Base-by-base conservation (phyloP, 2,329 filamentous ascomycete genomes). In the Achaetomium macrosporum region DNA sequence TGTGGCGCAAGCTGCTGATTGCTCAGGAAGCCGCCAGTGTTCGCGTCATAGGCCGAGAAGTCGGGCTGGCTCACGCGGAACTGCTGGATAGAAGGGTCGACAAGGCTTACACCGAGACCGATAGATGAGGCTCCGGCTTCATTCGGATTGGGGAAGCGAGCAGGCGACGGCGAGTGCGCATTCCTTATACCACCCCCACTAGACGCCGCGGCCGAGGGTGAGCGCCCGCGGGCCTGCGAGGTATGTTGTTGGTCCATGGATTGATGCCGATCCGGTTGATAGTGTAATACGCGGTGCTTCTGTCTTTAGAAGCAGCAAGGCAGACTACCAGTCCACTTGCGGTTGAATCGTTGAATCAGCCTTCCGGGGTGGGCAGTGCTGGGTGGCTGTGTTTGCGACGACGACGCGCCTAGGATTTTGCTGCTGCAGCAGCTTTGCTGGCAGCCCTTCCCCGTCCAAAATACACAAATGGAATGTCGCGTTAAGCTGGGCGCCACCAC, bases 91-190 rank as follows among this genome's bases (percentile, higher is more conserved):
- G 73, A 70, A 63, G 76, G 73, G 66, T 84, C 78, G 61, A 84
- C 55, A 42, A 62, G 71, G 58, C 71, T 78, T 64, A 85, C 75
- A 65, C 80, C 81, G 60, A 84, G 73, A 63, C 77, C 77, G 62
- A 76, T 72, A 48, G 72, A 73, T 40, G 58, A 62, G 33, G 61
- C 52, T 36, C 57, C 59, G 55, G 59, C 57, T 62, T 76, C 69
- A 65, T 75, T 74, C 66, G 76, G 72, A 66, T 76, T 73, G 64
- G 77, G 79, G 62, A 74, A 74, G 69, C 70, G 68, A 64, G 68
- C 77, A 67, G 78, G 79, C 66, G 82, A 81, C 63, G 82, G 80
- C 63, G 83, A 85, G 69, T 82, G 82, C 61, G 73, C 78, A 68
- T 82, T 81, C 68, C 78, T 86, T 84, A 87, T 85, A 83, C 55